Conservation (phyloP, 345 rosid genomes). For the Citrus trifoliata region DNA sequence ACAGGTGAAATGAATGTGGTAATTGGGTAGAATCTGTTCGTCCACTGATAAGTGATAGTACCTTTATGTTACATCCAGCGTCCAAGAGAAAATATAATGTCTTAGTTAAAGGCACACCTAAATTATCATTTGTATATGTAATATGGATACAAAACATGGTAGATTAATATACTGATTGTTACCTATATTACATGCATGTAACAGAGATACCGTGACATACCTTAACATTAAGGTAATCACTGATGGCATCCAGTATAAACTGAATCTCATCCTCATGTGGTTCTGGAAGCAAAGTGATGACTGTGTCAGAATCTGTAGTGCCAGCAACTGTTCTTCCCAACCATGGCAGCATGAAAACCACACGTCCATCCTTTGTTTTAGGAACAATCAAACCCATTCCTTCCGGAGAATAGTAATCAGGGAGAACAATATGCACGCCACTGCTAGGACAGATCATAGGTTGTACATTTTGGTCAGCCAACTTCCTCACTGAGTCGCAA, state of each 20-base stretch:
- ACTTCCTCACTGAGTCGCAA: constrained; percentile 84
- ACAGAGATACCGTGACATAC: constrained; percentile 22
- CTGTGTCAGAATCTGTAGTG: constrained; percentile 87
- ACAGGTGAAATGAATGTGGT: background rate
- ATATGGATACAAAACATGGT: background rate
- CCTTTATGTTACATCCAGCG: background rate
- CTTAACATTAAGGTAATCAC: constrained; percentile 86
- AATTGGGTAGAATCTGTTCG: background rate
- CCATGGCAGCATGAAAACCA: constrained; percentile 97
- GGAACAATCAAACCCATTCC: constrained; percentile 99
- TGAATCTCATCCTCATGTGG: constrained; percentile 98
- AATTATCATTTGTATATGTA: background rate
- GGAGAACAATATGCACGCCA: constrained; percentile 90
- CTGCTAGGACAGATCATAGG: constrained; percentile 95
- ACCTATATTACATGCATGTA: background rate
- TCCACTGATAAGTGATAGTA: background rate
- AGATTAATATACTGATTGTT: background rate
- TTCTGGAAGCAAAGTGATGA: constrained; percentile 83
- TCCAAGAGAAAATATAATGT: background rate
- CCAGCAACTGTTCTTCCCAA: constrained; percentile 97
- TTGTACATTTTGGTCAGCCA: constrained; percentile 63
- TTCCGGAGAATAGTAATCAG: constrained; percentile 98
- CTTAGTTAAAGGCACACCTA: background rate
- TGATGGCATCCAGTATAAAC: constrained; percentile 92
- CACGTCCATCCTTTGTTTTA: constrained; percentile 98